Conservation (phyloP, 2,329 filamentous ascomycete species). For the Conoideocrella luteorostrata region DNA sequence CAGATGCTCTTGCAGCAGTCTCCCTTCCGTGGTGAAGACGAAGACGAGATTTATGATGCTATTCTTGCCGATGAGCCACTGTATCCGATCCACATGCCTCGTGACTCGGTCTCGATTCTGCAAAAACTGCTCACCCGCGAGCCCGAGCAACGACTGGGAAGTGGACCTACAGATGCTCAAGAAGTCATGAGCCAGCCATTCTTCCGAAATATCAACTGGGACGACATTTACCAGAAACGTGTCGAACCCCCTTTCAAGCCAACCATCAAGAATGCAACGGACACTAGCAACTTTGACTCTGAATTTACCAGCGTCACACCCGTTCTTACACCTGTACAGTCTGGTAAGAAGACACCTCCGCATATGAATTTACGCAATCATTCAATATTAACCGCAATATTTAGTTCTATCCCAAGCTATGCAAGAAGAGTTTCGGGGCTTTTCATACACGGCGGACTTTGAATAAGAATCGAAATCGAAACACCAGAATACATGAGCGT, state of each 20-base stretch:
- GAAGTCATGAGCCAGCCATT: constrained; percentile 99
- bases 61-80: constrained; percentile 96
- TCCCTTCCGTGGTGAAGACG: constrained; percentile 96
- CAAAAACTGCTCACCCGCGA: constrained; percentile 96
- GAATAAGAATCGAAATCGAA: constrained; percentile 43
- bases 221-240: constrained; percentile 95
- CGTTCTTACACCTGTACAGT: constrained; percentile 93
- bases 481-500: constrained; percentile 13
- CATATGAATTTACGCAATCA: background rate
- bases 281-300: constrained; percentile 99
- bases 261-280: constrained; percentile 81
- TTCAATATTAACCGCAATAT: constrained; percentile 18
- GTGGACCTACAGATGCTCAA: constrained; percentile 92
- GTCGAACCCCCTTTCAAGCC: constrained; percentile 85
- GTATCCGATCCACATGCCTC: constrained; percentile 97
- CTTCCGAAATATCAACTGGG: constrained; percentile 97
- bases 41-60: constrained; percentile 98
- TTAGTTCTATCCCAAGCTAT: constrained; percentile 93
- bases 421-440: constrained; percentile 99
- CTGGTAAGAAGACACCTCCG: constrained; percentile 57
- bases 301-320: constrained; percentile 98
- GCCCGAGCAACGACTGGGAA: constrained; percentile 85
- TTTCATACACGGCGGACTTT: constrained; percentile 94
- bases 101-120: constrained; percentile 93
- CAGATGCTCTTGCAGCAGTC: constrained; percentile 99